These are phyloP conservation scores for Wickerhamiella shivajii DNA, from an alignment of 805 yeast genomes.

Conservation along the genomic window DNA sequence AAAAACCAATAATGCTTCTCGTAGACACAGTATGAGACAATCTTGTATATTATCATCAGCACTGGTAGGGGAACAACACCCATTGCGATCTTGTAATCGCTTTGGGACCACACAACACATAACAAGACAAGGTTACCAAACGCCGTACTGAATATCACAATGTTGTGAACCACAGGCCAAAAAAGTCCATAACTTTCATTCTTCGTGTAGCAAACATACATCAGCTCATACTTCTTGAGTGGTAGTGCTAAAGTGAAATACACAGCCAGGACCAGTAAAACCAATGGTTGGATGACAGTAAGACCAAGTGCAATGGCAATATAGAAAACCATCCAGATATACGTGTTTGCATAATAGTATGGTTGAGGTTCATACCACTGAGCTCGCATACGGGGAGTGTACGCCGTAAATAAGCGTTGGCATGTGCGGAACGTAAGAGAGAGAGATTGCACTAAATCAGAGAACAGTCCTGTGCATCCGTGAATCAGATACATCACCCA, in stretches of 20 bases:
- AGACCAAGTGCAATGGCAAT: slow-evolving; percentile 26
- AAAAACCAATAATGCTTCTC: slow-evolving; percentile 14
- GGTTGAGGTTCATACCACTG: slow-evolving; percentile 24
- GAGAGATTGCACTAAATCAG: slow-evolving; percentile 23
- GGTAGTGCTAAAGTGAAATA: slow-evolving; percentile 22
- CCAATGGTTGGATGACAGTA: slow-evolving; percentile 27
- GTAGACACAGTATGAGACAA: slow-evolving; percentile 11
- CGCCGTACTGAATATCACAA: slow-evolving; percentile 22
- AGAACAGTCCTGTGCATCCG: slow-evolving; percentile 21
- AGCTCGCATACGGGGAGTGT: slow-evolving; percentile 25
- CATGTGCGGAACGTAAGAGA: slow-evolving; percentile 17
- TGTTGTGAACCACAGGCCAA: slow-evolving; percentile 26
- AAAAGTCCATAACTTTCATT: slow-evolving; percentile 26
- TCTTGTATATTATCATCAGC: slow-evolving; percentile 21
- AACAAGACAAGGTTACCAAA: slow-evolving; percentile 27
- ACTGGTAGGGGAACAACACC: slow-evolving; percentile 22
- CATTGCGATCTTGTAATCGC: slow-evolving; percentile 23
- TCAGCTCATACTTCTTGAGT: slow-evolving; percentile 24
- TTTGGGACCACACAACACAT: slow-evolving; percentile 27
- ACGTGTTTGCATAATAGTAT: slow-evolving; percentile 24
- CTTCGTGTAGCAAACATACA: slow-evolving; percentile 26
- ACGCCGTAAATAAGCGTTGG: slow-evolving; percentile 16
- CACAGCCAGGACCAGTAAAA: slow-evolving; percentile 22
- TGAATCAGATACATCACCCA: slow-evolving; percentile 29
- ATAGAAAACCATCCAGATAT: slow-evolving; percentile 24